A percentile compares a stretch with the other conserved stretches of the same genome.
phyloP scores from a whole-genome alignment of 1,284 basidiomycete species.

The Tylopilus sp. region DNA sequence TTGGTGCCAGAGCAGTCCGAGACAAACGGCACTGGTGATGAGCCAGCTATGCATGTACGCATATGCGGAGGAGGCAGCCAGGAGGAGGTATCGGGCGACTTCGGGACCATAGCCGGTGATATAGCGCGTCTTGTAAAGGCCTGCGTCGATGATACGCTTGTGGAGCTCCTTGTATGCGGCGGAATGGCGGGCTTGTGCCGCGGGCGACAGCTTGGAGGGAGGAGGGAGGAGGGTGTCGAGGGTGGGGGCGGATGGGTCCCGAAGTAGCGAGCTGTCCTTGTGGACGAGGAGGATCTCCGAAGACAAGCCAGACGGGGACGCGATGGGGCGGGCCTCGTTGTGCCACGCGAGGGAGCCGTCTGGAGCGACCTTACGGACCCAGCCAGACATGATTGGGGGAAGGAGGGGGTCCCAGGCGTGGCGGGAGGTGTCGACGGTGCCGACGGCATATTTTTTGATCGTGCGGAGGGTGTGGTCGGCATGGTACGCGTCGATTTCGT shows the following conservation, averaged over 20 bases:
- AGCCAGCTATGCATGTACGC: conserved; percentile 68
- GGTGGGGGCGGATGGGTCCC: conserved; percentile 42
- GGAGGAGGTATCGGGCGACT: conserved; percentile 69
- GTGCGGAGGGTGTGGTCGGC: conserved; percentile 60
- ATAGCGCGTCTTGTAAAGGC: conserved; percentile 83
- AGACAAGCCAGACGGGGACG: conserved; percentile 41
- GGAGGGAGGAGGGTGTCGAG: conserved; percentile 52
- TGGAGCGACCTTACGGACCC: conserved; percentile 53
- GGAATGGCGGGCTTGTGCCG: conserved; percentile 70
- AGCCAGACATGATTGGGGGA: conserved; percentile 87
- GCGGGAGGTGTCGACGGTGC: conserved; percentile 59
- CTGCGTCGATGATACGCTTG: conserved; percentile 71
- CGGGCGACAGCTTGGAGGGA: conserved; percentile 54
- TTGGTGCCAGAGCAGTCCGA: conserved; percentile 95
- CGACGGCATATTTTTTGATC: conserved; percentile 76
- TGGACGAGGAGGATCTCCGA: conserved; percentile 66
- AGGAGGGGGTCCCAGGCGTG: conserved; percentile 78
- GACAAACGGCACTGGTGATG: conserved; percentile 71
- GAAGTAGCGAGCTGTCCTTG: conserved; percentile 31
- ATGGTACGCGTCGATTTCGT: conserved; percentile 96
- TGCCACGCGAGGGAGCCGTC: conserved; percentile 55
- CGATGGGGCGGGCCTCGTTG: conserved; percentile 56
- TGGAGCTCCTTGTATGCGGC: conserved; percentile 82
- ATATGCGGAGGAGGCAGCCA: conserved; percentile 60
- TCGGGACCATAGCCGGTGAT: conserved; percentile 91